Evolutionary conservation across 768 basidiomycete species (phyloP).

Genomic region (Roridomyces roridus): DNA sequence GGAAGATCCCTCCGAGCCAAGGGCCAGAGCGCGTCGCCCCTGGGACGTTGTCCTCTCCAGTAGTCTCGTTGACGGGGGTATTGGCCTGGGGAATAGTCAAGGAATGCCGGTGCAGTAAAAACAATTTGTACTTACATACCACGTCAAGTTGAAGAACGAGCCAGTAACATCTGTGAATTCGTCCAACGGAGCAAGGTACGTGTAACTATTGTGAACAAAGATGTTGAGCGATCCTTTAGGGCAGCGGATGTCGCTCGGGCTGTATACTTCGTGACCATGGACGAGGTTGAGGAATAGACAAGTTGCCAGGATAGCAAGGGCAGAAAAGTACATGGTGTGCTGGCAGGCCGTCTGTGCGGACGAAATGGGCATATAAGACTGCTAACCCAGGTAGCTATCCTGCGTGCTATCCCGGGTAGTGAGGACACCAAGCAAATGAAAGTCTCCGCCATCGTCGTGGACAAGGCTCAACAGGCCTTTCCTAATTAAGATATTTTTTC

Average conservation of each 20-base stretch:
- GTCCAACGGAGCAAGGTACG: conserved; percentile 13
- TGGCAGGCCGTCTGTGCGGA: too few species aligned
- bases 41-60: conserved; percentile 17
- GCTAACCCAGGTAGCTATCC: too few species aligned
- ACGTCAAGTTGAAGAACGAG: conserved; percentile 17
- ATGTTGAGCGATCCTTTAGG: neutral
- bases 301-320: neutral
- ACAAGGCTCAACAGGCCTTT: too few species aligned
- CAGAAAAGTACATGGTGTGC: neutral
- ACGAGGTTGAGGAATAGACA: neutral
- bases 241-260: conserved; percentile 4
- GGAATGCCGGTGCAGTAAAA: neutral
- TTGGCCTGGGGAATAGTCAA: neutral
- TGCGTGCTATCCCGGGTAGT: too few species aligned
- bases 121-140: conserved; percentile 18
- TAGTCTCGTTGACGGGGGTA: neutral
- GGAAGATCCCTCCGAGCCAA: neutral
- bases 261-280: neutral
- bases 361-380: too few species aligned
- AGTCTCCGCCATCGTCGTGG: too few species aligned
- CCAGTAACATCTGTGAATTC: conserved; percentile 8
- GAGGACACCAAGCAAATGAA: too few species aligned
- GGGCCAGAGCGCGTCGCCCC: conserved; percentile 18
- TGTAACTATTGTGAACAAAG: conserved; percentile 19
- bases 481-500: too few species aligned